Base-by-base conservation (phyloP, 805 yeast species). In the Starmerella potacharoeniae region DNA sequence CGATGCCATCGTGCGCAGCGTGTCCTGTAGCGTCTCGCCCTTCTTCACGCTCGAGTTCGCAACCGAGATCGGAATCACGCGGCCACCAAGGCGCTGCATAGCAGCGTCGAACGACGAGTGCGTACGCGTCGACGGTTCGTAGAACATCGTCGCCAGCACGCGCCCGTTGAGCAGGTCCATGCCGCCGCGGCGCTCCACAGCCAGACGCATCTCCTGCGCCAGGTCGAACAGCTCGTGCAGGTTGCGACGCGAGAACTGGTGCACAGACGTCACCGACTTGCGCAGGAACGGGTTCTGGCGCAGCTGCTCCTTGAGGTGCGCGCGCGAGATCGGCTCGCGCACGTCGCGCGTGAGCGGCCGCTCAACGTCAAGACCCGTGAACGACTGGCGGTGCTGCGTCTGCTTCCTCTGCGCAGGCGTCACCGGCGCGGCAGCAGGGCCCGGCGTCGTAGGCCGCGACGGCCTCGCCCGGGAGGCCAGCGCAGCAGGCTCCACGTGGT, bases 41-140 rank as follows among this genome's bases (percentile, higher is more conserved):
- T 93, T 93, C 76, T 88, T 86, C 50, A 90, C 96, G 29, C 96
- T 87, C n/a, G 97, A 90, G 36, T 89, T 78, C 61, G 79, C 81
- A 58, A 93, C 85, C 59, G 86, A 78, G 61, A 93, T 85, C 54
- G 95, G 79, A 62, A 95, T 86, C 63, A 89, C 95, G 72, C 96
- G 82, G 68, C 99, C 99, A 71, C 99, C 99, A 65, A 93, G 78
- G 75, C 99, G 86, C 77, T 93, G 97, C 98, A 93, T 93, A 58
- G 99, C 99, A 65, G 96, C 96, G 70, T 93, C 96, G 69, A 95
- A 95, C 1, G 97, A 93, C 28, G 97, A 82, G 17, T 95, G 81
- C 36, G 99, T 93, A 74, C 99, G 81, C 41, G 99, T 95, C 6
- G 96, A 88, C 63, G 99, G 98, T 75, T 93, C 99, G 71, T 89